These are phyloP conservation scores for Penicillium coprophilum DNA, from an alignment of 495 filamentous ascomycete genomes.

Conservation along the genomic window DNA sequence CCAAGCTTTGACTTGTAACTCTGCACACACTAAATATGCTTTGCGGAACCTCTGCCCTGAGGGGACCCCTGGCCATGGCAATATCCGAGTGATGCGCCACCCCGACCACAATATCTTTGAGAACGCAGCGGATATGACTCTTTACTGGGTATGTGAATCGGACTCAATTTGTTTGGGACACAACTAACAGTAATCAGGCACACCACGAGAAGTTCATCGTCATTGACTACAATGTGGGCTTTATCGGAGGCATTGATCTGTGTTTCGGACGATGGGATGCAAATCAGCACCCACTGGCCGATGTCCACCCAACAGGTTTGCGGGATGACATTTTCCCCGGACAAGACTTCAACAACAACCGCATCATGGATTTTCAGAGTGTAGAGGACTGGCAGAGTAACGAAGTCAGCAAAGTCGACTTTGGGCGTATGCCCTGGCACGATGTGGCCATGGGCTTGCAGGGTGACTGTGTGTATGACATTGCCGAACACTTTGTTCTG, in stretches of 20 bases:
- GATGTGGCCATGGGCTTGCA: conserved; percentile 89
- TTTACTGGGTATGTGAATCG: conserved; percentile 69
- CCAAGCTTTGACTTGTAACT: conserved; percentile 88
- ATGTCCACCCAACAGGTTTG: conserved; percentile 84
- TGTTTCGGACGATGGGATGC: conserved; percentile 94
- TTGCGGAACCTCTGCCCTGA: conserved; percentile 77
- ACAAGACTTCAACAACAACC: conserved; percentile 94
- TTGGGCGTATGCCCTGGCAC: conserved; percentile 96
- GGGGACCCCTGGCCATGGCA: conserved; percentile 75
- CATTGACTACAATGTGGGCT: conserved; percentile 85
- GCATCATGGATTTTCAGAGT: conserved; percentile 91
- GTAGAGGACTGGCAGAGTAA: conserved; percentile 92
- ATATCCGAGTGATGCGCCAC: conserved; percentile 87
- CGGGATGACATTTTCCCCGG: conserved; percentile 86
- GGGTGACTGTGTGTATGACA: conserved; percentile 87
- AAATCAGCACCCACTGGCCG: conserved; percentile 79
- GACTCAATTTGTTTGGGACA: not conserved
- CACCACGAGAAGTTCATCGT: conserved; percentile 98
- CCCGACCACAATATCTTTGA: conserved; percentile 95
- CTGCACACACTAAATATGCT: conserved; percentile 86
- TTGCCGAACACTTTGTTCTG: conserved; percentile 93
- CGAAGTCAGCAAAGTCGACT: conserved; percentile 87
- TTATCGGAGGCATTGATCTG: conserved; percentile 92
- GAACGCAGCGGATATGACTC: conserved; percentile 93
- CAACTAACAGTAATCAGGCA: conserved; percentile 46